phyloP scores from a whole-genome alignment of 1,284 basidiomycete species.

The Ceratobasidium sp. region DNA sequence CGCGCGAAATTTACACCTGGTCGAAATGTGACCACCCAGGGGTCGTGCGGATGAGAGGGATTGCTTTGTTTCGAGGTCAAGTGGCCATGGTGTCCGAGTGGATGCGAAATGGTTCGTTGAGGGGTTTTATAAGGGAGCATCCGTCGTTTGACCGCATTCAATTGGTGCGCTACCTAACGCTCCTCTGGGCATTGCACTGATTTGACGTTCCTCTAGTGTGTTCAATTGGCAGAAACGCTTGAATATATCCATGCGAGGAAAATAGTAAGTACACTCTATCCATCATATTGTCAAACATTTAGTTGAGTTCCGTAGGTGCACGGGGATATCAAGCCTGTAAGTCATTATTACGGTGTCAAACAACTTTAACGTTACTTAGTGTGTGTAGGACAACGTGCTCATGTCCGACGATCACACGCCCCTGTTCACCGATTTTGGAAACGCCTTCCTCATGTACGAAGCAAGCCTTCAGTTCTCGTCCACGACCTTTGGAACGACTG shows the following conservation, averaged over 20 bases:
- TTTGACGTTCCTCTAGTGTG: not conserved
- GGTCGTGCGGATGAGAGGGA: slow-evolving; percentile 8
- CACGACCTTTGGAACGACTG: not conserved
- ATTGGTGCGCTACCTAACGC: not conserved
- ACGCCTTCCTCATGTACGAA: slow-evolving; percentile 1
- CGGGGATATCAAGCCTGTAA: slow-evolving; percentile 33
- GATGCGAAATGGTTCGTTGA: slow-evolving; percentile 9
- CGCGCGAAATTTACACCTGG: slow-evolving; percentile 33
- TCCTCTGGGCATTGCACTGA: not conserved
- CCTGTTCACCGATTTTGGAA: slow-evolving; percentile 35
- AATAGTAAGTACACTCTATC: slow-evolving; percentile 6
- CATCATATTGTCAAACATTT: not conserved
- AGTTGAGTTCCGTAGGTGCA: slow-evolving; percentile 14
- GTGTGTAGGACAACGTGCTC: slow-evolving; percentile 19
- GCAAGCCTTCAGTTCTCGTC: slow-evolving; percentile 3
- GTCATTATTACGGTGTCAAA: not conserved
- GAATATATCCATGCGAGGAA: slow-evolving; percentile 17
- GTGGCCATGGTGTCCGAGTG: slow-evolving; percentile 23
- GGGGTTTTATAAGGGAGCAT: not conserved
- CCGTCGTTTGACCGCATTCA: not conserved
- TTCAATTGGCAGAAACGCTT: slow-evolving; percentile 12
- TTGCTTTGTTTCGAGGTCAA: not conserved
- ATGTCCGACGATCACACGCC: not conserved
- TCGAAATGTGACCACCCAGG: slow-evolving; percentile 28
- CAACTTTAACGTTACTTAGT: not conserved